Percentiles rank a stretch among this genome's conserved stretches.
Evolutionary conservation across 768 basidiomycete genomes (phyloP).

Genomic region (Pseudohyphozyma bogoriensis): DNA sequence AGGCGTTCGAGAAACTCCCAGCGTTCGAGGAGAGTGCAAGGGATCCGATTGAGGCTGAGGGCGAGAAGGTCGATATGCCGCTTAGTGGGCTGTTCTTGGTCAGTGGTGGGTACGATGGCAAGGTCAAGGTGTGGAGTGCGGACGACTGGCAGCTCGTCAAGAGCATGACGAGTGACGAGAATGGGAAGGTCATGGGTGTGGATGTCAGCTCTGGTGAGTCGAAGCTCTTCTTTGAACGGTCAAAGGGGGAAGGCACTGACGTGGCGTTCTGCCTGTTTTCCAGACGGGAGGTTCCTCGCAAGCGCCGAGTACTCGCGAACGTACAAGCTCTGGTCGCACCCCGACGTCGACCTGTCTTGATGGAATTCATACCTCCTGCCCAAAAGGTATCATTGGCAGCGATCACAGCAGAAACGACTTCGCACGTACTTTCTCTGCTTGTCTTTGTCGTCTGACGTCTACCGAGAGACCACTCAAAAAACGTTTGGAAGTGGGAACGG

Average conservation of each 20-base stretch:
- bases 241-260: not conserved
- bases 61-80: conserved; percentile 56
- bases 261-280: not conserved
- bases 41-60: conserved; percentile 19
- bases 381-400: too few species aligned
- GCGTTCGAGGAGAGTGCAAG: conserved; percentile 18
- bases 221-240: not conserved
- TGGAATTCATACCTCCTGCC: too few species aligned
- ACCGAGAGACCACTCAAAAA: too few species aligned
- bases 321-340: conserved; percentile 15
- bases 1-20: conserved; percentile 13
- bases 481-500: too few species aligned
- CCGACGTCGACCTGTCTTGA: conserved; percentile 15
- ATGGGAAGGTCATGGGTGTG: conserved; percentile 96
- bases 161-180: conserved; percentile 76
- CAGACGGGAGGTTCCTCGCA: conserved; percentile 26
- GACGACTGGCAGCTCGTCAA: conserved; percentile 94
- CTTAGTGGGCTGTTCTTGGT: conserved; percentile 86
- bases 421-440: too few species aligned
- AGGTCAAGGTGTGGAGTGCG: conserved; percentile 91
- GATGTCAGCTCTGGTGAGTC: conserved; percentile 59
- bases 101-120: conserved; percentile 86
- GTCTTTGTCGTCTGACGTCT: too few species aligned
- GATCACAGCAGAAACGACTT: too few species aligned
- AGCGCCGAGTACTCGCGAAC: conserved; percentile 18